Evolutionary conservation across 257 asterid genomes (phyloP).

Genomic region (Thymus mandschuricus): DNA sequence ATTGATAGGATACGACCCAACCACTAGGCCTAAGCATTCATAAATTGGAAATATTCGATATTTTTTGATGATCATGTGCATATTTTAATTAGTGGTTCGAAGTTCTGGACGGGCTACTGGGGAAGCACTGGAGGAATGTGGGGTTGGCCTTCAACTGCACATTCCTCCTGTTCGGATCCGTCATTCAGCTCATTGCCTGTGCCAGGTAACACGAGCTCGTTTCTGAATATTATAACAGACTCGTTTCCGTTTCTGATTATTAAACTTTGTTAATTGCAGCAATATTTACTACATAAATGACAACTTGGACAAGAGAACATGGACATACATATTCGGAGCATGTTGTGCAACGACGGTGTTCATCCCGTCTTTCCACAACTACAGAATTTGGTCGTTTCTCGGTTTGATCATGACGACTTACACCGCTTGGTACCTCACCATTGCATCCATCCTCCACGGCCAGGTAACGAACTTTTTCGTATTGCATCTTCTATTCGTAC

Average conservation of each 20-base stretch:
- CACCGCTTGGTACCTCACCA: slow-evolving; percentile 92
- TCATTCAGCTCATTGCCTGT: slow-evolving; percentile 96
- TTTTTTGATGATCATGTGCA: not conserved
- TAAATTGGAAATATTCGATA: too few relatives aligned
- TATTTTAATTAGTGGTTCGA: slow-evolving; percentile 71
- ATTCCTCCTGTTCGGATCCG: slow-evolving; percentile 93
- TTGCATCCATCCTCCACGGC: slow-evolving; percentile 87
- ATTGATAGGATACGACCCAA: too few relatives aligned
- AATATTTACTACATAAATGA: slow-evolving; percentile 92
- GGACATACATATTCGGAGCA: slow-evolving; percentile 95
- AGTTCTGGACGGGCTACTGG: slow-evolving; percentile 94
- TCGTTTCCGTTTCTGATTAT: too few relatives aligned
- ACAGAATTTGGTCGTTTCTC: slow-evolving; percentile 91
- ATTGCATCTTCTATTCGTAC: not conserved
- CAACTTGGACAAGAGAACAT: slow-evolving; percentile 94
- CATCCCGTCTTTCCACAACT: slow-evolving; percentile 91
- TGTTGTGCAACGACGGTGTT: slow-evolving; percentile 94
- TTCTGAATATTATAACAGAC: too few relatives aligned
- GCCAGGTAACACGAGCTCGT: slow-evolving; percentile 59
- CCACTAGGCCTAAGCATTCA: too few relatives aligned
- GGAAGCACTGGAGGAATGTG: slow-evolving; percentile 95
- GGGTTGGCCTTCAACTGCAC: slow-evolving; percentile 97
- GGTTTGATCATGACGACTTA: slow-evolving; percentile 94
- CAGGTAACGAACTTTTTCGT: slow-evolving; percentile 49
- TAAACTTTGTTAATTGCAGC: slow-evolving; percentile 44